Evolutionary conservation across 116 monocot genomes (phyloP), one percentile per base, ranked within the genome.

Genomic region (Thalassia testudinum): DNA sequence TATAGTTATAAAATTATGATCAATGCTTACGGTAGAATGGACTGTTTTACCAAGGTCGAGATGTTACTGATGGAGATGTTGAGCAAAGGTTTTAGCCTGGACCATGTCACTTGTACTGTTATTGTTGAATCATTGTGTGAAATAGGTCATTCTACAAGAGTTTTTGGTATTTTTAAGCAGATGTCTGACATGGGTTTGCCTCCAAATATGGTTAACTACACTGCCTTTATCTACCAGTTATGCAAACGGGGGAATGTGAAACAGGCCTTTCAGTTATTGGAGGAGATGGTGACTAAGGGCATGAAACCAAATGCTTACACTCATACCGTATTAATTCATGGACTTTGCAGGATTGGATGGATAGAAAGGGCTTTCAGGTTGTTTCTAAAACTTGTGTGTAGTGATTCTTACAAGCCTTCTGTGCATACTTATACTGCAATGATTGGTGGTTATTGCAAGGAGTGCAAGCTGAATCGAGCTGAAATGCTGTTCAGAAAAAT

Each of bases 321-420:
- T 0, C 95, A 97, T 50, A 97, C 95, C 0, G 40, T 54, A 16
- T 51, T 97, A 60, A 97, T 97, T 17, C 67, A 87, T 59, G 95
- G 95, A 22, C 65, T 97, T 19, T 79, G 89, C 68, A 97, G 79
- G 75, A 88, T 97, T 50, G 85, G 95, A 16, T 97, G 95, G 95
- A 89, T 82, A 0, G 95, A 97, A 64, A 60, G 80, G 52, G 88
- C 95, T 12, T 97, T 97, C 43, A 59, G 89, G 55, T 72, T 97
- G 57, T 97, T 97, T 59, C 61, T 97, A 50, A 97, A 97, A 75
- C 85, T 97, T 54, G 71, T 89, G 7, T 66, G 72, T 54, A 97
- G 95, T 58, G 66, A 79, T 34, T 58, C 65, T 0, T 97, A 97
- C 66, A 97, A 97, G 68, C 95, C 95, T 0, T 88, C 85, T 62